phyloP scores from a whole-genome alignment of 176 grass and related monocot species.

The Coix lacrymajobi region DNA sequence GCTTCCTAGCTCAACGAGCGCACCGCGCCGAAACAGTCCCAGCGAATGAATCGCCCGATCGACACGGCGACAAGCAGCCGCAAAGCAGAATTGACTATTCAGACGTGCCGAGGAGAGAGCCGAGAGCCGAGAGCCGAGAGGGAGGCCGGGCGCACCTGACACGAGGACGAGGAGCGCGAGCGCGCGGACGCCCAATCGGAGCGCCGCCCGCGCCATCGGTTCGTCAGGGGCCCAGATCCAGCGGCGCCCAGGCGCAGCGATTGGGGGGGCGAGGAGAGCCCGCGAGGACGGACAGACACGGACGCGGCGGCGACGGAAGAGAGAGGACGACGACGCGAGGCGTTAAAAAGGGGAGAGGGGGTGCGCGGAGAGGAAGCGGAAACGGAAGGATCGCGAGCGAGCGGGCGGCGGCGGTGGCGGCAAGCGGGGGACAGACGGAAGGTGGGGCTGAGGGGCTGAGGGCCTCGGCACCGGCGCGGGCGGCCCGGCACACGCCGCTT shows the following conservation, averaged over 20 bases:
- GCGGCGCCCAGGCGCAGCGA: background rate
- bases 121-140: no score
- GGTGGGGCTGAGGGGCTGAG: background rate
- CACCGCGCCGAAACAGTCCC: background rate
- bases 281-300: background rate
- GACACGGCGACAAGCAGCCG: background rate
- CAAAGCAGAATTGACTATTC: background rate
- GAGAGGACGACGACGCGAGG: background rate
- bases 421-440: background rate
- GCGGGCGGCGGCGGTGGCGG: constrained; percentile 1
- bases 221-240: background rate
- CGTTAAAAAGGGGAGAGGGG: constrained; percentile 1
- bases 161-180: constrained; percentile 20
- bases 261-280: background rate
- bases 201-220: constrained; percentile 33
- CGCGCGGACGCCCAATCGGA: background rate
- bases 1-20: background rate
- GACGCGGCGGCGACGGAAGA: background rate
- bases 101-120: background rate
- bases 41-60: background rate
- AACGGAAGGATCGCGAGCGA: constrained; percentile 7
- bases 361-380: no score
- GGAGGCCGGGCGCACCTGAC: background rate
- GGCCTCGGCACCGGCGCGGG: constrained; percentile 31
- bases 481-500: constrained; percentile 30